Evolutionary conservation across 352 stramenopile genomes (phyloP).

Genomic region (Globisporangium viniferum): DNA sequence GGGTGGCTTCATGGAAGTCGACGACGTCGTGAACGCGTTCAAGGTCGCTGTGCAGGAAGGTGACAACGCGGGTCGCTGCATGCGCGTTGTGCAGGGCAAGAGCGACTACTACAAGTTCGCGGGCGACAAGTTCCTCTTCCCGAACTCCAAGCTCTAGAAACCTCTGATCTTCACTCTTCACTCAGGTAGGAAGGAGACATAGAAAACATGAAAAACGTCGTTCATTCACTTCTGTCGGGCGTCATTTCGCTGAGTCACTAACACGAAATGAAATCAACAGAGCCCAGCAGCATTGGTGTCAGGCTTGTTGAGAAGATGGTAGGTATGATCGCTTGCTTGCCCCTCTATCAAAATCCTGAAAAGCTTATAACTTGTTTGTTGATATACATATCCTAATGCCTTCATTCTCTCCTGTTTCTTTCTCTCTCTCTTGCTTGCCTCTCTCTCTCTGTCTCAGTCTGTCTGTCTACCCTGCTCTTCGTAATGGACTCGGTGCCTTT

Average conservation of each 20-base stretch:
- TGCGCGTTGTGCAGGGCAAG: conserved; percentile 49
- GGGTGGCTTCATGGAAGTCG: conserved; percentile 41
- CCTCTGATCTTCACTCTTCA: background rate
- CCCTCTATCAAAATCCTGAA: conserved; percentile 11
- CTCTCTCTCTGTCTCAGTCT: background rate
- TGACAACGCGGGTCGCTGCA: conserved; percentile 56
- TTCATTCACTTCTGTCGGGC: background rate
- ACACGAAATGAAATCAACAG: background rate
- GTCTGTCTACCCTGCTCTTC: background rate
- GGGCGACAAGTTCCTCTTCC: conserved; percentile 71
- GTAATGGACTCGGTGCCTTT: background rate
- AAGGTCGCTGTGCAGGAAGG: conserved; percentile 39
- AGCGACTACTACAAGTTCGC: conserved; percentile 60
- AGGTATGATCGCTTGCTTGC: background rate
- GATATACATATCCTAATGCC: conserved; percentile 3
- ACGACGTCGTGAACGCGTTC: conserved; percentile 56
- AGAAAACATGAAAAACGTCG: background rate
- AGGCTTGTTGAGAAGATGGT: background rate
- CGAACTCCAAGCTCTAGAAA: conserved; percentile 43
- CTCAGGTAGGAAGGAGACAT: background rate
- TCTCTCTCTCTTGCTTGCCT: background rate
- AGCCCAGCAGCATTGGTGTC: background rate
- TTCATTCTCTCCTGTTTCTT: background rate
- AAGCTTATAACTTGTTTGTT: conserved; percentile 8
- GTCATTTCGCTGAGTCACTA: background rate